Conservation (phyloP, 129 eudicot species). For the Tagetes patula region DNA sequence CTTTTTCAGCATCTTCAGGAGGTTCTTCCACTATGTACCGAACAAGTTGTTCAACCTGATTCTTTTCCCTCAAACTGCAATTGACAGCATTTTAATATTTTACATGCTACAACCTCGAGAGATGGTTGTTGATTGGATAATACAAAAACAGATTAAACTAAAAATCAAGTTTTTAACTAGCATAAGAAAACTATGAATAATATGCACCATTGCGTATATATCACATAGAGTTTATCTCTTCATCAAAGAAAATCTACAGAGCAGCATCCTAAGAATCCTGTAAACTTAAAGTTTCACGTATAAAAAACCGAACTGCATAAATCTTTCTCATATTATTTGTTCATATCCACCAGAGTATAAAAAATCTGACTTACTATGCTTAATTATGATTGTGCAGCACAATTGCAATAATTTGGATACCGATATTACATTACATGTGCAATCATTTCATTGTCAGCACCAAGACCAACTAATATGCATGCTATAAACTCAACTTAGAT, state of each 20-base stretch:
- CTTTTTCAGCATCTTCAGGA: conserved; percentile 81
- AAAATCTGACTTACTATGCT: not conserved
- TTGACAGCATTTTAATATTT: not conserved
- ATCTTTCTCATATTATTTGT: not conserved
- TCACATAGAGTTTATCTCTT: not conserved
- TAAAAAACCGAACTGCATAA: not conserved
- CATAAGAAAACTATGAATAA: not conserved
- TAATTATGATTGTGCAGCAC: conserved; percentile 20
- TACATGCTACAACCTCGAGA: not conserved
- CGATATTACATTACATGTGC: conserved; percentile 8
- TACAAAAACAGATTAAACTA: not conserved
- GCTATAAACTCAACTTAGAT: not conserved
- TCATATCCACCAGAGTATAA: not conserved
- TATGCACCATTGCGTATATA: not conserved
- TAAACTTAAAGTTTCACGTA: not conserved
- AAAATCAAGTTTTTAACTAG: not conserved
- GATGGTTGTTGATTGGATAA: not conserved
- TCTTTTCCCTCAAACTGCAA: conserved; percentile 78
- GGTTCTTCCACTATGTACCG: conserved; percentile 86
- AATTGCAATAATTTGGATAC: conserved; percentile 3
- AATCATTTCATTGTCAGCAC: conserved; percentile 6
- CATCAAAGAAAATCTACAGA: not conserved
- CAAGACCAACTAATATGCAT: conserved; percentile 14
- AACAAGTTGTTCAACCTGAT: conserved; percentile 72
- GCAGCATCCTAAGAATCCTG: not conserved